These are phyloP conservation scores for Celoporthe dispersa DNA, from an alignment of 2,329 filamentous ascomycete genomes.

Conservation along the genomic window DNA sequence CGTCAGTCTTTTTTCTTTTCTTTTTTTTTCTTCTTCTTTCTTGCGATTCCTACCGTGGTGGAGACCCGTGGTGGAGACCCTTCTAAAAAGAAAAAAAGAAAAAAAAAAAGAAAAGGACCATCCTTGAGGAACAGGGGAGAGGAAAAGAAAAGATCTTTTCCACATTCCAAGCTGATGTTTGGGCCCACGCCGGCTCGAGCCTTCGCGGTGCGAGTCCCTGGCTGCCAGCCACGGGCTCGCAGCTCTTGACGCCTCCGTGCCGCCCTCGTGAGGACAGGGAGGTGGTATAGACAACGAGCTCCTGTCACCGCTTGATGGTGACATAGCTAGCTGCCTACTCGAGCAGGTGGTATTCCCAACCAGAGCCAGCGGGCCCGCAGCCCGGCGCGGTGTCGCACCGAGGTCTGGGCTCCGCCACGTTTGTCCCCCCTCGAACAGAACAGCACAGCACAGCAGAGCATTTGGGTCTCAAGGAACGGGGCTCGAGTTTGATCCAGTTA, in stretches of 20 bases:
- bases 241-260: not conserved
- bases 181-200: not conserved
- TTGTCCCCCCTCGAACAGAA: not conserved
- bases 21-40: not conserved
- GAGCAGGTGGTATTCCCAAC: conserved; percentile 14
- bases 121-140: not conserved
- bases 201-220: not conserved
- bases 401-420: not conserved
- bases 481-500: too few species aligned
- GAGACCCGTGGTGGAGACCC: conserved; percentile 2
- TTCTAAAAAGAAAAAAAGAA: too few species aligned
- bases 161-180: not conserved
- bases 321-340: conserved; percentile 18
- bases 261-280: not conserved
- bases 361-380: not conserved
- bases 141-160: not conserved
- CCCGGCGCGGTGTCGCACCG: conserved; percentile 7
- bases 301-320: not conserved
- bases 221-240: not conserved
- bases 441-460: too few species aligned
- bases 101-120: too few species aligned
- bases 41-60: not conserved
- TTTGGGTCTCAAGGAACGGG: too few species aligned
- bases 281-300: not conserved
- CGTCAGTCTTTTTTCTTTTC: not conserved